These are phyloP conservation scores for Astrothelium subdiscretum DNA, from an alignment of 495 filamentous ascomycete genomes.

Conservation along the genomic window DNA sequence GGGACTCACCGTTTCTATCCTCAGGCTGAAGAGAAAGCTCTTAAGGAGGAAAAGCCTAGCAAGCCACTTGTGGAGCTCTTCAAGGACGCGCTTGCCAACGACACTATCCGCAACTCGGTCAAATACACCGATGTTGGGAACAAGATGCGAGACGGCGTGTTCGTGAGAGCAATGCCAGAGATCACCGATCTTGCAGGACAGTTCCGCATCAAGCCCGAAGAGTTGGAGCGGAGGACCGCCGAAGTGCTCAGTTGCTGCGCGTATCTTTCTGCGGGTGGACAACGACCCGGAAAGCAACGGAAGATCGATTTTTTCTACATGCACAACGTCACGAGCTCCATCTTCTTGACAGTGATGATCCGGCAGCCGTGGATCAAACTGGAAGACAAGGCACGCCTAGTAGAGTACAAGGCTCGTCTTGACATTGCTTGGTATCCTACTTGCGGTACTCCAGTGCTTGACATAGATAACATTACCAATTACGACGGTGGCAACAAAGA, in stretches of 20 bases:
- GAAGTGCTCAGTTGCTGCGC: not conserved
- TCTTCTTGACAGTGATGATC: constrained; percentile 25
- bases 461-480: constrained; percentile 8
- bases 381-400: constrained; percentile 19
- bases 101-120: not conserved
- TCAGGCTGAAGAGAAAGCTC: not conserved
- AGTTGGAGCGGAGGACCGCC: not conserved
- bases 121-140: not conserved
- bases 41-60: no score
- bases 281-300: constrained; percentile 18
- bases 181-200: not conserved
- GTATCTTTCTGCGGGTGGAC: not conserved
- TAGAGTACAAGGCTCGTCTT: constrained; percentile 29
- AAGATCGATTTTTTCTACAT: constrained; percentile 35
- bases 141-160: not conserved
- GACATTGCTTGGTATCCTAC: constrained; percentile 30
- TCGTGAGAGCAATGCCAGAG: not conserved
- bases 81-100: not conserved
- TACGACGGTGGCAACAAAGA: constrained; percentile 12
- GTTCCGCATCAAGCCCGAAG: not conserved
- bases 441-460: constrained; percentile 14
- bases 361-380: constrained; percentile 14
- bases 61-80: not conserved
- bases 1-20: constrained; percentile 1
- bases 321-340: constrained; percentile 28